Conservation (phyloP, 768 basidiomycete genomes). For the Panaeolus papilionaceus region DNA sequence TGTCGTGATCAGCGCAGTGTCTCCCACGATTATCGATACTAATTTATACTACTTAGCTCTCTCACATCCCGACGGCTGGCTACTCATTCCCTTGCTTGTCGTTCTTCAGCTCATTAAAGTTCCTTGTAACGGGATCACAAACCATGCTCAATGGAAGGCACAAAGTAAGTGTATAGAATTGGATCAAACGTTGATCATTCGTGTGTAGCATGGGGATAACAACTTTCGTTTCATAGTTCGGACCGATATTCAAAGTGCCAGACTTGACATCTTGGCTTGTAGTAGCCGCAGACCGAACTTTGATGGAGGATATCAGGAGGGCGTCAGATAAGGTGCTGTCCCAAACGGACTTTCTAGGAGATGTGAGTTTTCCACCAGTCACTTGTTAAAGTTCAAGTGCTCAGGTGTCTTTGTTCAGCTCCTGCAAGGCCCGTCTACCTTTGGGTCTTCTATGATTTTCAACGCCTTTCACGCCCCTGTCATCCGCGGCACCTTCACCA, state of each 20-base stretch:
- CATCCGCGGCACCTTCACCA: not conserved
- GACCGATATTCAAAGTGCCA: conserved; percentile 35
- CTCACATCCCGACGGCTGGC: conserved; percentile 43
- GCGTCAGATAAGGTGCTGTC: conserved; percentile 40
- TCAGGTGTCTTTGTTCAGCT: conserved; percentile 23
- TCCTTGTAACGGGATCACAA: conserved; percentile 27
- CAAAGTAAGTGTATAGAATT: conserved; percentile 35
- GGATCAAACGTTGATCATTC: too few species aligned
- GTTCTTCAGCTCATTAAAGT: conserved; percentile 36
- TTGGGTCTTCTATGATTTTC: conserved; percentile 32
- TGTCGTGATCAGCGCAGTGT: not conserved
- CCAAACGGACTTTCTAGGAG: conserved; percentile 31
- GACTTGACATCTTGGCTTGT: conserved; percentile 36
- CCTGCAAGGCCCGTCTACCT: conserved; percentile 40
- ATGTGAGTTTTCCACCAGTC: conserved; percentile 27
- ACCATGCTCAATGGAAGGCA: conserved; percentile 39
- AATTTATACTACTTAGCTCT: conserved; percentile 18
- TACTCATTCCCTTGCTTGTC: conserved; percentile 38
- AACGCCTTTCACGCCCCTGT: conserved; percentile 16
- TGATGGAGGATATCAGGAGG: conserved; percentile 39
- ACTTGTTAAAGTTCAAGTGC: not conserved
- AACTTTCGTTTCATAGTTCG: not conserved
- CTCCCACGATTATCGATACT: not conserved
- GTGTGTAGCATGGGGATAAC: not conserved
- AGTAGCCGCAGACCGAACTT: conserved; percentile 33